These are phyloP conservation scores for Penstemon newberryi DNA, from an alignment of 257 asterid species.

Conservation along the genomic window DNA sequence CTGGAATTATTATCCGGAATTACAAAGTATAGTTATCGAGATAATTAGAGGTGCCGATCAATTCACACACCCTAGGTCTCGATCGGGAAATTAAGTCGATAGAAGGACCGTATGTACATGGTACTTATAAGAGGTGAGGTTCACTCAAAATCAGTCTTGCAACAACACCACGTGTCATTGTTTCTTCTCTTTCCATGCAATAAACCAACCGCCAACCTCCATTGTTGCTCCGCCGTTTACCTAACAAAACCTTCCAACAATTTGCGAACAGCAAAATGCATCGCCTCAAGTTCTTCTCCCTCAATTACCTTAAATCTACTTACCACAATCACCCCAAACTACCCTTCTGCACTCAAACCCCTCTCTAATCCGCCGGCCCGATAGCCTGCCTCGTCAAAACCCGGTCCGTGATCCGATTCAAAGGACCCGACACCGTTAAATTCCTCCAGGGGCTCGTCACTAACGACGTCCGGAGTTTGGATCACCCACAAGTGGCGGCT, in stretches of 20 bases:
- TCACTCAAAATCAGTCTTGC: slow-evolving; percentile 1
- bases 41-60: too few species aligned
- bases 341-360: slow-evolving; percentile 49
- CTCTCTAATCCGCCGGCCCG: slow-evolving; percentile 54
- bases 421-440: slow-evolving; percentile 78
- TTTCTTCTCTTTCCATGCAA: slow-evolving; percentile 27
- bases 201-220: slow-evolving; percentile 27
- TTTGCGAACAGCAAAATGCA: slow-evolving; percentile 37
- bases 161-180: slow-evolving; percentile 33
- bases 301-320: not conserved
- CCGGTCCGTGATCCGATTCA: slow-evolving; percentile 84
- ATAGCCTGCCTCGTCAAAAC: slow-evolving; percentile 65
- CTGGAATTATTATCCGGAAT: too few species aligned
- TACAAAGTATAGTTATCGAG: too few species aligned
- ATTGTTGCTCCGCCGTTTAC: not conserved
- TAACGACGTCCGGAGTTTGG: slow-evolving; percentile 68
- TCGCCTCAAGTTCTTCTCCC: slow-evolving; percentile 32
- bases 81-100: too few species aligned
- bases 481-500: slow-evolving; percentile 40
- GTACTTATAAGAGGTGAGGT: too few species aligned
- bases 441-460: slow-evolving; percentile 86
- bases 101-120: too few species aligned
- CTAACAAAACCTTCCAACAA: slow-evolving; percentile 2
- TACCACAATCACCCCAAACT: slow-evolving; percentile 31
- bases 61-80: too few species aligned